Conservation (phyloP, 2,329 filamentous ascomycete genomes). For the Oidium heveae region DNA sequence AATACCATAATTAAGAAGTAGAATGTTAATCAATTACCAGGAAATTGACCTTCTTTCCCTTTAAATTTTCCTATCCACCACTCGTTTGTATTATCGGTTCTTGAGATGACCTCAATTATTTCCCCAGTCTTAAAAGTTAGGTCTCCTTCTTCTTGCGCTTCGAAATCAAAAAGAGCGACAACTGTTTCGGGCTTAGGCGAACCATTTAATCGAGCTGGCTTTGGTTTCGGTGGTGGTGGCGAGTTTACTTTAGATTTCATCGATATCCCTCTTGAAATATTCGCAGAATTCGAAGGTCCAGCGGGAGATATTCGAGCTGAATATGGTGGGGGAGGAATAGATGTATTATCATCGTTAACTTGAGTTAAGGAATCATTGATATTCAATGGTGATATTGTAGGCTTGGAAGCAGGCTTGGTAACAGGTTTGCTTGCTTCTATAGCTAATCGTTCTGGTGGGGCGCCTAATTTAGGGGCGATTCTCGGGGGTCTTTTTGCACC, state of each 20-base stretch:
- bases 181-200: constrained; percentile 46
- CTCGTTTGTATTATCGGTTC: constrained; percentile 81
- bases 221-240: constrained; percentile 52
- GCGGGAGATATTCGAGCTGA: constrained; percentile 17
- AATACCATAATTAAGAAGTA: not conserved
- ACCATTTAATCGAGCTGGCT: constrained; percentile 48
- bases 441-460: constrained; percentile 7
- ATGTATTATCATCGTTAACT: constrained; percentile 20
- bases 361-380: constrained; percentile 15
- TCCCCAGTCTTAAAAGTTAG: constrained; percentile 77
- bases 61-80: constrained; percentile 81
- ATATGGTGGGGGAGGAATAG: constrained; percentile 49
- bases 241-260: constrained; percentile 42
- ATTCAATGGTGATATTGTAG: constrained; percentile 5
- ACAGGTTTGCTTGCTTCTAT: constrained; percentile 11
- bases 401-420: constrained; percentile 9
- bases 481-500: constrained; percentile 29
- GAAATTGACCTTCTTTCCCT: constrained; percentile 74
- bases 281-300: constrained; percentile 17
- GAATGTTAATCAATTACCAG: constrained; percentile 33
- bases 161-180: constrained; percentile 86
- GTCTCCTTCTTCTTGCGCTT: constrained; percentile 84
- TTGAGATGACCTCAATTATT: constrained; percentile 60
- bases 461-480: constrained; percentile 8
- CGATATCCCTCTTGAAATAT: constrained; percentile 20